phyloP scores from a whole-genome alignment of 164 flowering plant genomes.

The Chimonanthus praecox region DNA sequence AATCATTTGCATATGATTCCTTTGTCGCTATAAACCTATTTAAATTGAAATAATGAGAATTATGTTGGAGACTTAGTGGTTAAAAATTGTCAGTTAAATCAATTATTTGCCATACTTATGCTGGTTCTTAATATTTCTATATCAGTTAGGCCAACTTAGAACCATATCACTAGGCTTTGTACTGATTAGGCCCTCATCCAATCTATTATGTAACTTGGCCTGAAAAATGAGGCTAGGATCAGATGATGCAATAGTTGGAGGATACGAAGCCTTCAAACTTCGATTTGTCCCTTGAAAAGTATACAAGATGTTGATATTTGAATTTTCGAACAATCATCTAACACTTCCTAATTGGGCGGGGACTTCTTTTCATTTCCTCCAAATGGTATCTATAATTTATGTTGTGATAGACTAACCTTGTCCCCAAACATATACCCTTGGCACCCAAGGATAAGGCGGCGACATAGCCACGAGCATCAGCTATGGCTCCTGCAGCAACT shows the following conservation, averaged over 20 bases:
- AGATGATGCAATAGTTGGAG: background rate
- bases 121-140: too few species aligned
- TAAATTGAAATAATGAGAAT: background rate
- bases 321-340: too few species aligned
- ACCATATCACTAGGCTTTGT: too few species aligned
- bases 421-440: slow-evolving; percentile 27
- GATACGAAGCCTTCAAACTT: background rate
- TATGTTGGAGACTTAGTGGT: too few species aligned
- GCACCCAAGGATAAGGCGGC: slow-evolving; percentile 27
- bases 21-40: slow-evolving; percentile 24
- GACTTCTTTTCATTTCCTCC: background rate
- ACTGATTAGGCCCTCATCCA: too few species aligned
- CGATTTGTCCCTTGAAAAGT: too few species aligned
- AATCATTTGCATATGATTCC: slow-evolving; percentile 29
- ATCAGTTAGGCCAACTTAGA: too few species aligned
- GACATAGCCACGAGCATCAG: slow-evolving; percentile 28
- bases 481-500: slow-evolving; percentile 25
- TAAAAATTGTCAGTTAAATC: background rate
- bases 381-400: background rate
- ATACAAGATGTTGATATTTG: too few species aligned
- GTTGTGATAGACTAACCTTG: slow-evolving; percentile 17
- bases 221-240: background rate
- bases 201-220: too few species aligned
- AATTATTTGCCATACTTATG: background rate
- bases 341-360: too few species aligned